Evolutionary conservation across 2,329 filamentous ascomycete genomes (phyloP).

Genomic region (Huntiella decipiens): DNA sequence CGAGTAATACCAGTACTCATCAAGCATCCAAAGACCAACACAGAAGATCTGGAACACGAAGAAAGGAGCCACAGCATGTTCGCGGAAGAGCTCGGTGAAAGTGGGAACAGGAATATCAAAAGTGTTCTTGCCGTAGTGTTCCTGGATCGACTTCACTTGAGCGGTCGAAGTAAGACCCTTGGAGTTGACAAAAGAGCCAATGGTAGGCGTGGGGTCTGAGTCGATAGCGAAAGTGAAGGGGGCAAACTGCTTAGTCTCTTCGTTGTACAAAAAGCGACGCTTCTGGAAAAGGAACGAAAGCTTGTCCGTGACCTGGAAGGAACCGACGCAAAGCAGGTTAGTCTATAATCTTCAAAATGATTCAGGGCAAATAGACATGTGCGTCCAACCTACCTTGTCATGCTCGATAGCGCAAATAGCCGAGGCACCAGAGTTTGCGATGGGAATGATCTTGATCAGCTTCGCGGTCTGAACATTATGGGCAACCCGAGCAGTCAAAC

Average conservation of each 20-base stretch:
- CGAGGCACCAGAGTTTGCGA: conserved; percentile 70
- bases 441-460: conserved; percentile 81
- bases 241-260: conserved; percentile 53
- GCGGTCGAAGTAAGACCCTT: conserved; percentile 53
- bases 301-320: conserved; percentile 44
- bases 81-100: conserved; percentile 89
- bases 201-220: conserved; percentile 58
- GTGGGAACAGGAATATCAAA: conserved; percentile 96
- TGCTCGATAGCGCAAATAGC: conserved; percentile 71
- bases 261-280: conserved; percentile 75
- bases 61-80: conserved; percentile 95
- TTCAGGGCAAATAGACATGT: not conserved
- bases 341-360: not conserved
- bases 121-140: conserved; percentile 89
- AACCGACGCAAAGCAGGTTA: not conserved
- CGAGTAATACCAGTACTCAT: conserved; percentile 99
- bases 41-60: conserved; percentile 99
- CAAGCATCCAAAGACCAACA: conserved; percentile 92
- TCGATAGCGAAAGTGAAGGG: conserved; percentile 75
- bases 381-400: conserved; percentile 37
- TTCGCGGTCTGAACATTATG: conserved; percentile 52
- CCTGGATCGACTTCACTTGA: conserved; percentile 63
- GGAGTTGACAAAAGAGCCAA: conserved; percentile 62
- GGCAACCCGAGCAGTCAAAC: conserved; percentile 62
- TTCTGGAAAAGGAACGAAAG: conserved; percentile 94